A percentile compares a stretch with the other conserved stretches of the same genome.
Evolutionary conservation across 805 yeast species (phyloP).

Genomic region (Wickerhamomyces alni): DNA sequence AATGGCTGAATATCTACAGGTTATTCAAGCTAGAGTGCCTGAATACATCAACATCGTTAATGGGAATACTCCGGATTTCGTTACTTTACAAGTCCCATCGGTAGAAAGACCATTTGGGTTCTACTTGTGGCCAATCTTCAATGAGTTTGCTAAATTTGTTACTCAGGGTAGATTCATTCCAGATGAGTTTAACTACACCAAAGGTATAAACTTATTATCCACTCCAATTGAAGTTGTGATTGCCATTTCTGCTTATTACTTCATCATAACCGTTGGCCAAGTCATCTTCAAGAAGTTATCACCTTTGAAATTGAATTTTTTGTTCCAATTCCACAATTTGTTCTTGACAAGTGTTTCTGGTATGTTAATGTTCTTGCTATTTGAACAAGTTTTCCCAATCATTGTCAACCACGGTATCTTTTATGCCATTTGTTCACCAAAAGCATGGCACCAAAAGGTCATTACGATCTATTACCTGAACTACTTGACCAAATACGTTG

Average conservation of each 20-base stretch:
- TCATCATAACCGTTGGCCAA: slow-evolving; percentile 83
- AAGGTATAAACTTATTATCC: slow-evolving; percentile 62
- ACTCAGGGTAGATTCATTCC: slow-evolving; percentile 54
- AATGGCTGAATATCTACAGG: slow-evolving; percentile 12
- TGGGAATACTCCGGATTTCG: slow-evolving; percentile 40
- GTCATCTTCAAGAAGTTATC: slow-evolving; percentile 46
- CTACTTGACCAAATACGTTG: slow-evolving; percentile 84
- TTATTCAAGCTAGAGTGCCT: slow-evolving; percentile 15
- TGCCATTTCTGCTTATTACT: slow-evolving; percentile 66
- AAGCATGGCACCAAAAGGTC: slow-evolving; percentile 79
- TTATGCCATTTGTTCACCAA: slow-evolving; percentile 72
- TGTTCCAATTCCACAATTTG: slow-evolving; percentile 85
- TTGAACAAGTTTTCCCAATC: slow-evolving; percentile 85
- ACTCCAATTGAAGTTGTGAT: slow-evolving; percentile 51
- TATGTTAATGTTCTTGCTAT: slow-evolving; percentile 55
- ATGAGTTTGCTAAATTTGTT: slow-evolving; percentile 9
- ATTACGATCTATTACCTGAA: slow-evolving; percentile 85
- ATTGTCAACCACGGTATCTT: slow-evolving; percentile 68
- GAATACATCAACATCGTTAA: slow-evolving; percentile 18
- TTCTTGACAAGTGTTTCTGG: slow-evolving; percentile 65
- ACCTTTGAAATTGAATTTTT: slow-evolving; percentile 65
- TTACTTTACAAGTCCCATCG: slow-evolving; percentile 39
- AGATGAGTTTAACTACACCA: slow-evolving; percentile 60
- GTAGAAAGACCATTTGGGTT: slow-evolving; percentile 78
- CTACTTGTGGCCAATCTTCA: not conserved